Conservation (phyloP, 2,329 filamentous ascomycete species). For the Cladosporium sp. region DNA sequence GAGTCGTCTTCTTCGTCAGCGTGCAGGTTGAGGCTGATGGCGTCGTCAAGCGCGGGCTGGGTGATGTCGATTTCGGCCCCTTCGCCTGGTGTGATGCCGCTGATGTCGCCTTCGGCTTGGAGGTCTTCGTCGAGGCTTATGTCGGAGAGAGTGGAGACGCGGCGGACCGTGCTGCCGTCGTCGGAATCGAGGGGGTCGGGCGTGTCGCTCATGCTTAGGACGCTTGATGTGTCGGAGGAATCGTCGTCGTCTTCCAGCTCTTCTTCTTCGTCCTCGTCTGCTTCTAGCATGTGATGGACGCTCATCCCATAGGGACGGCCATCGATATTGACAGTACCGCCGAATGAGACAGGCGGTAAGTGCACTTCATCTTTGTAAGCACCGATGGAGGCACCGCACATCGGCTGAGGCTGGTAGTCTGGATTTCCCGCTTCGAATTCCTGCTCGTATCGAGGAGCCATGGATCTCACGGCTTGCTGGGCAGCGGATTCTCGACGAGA, state of each 20-base stretch:
- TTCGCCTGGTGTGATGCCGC: slow-evolving; percentile 68
- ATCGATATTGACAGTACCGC: slow-evolving; percentile 80
- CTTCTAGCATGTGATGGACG: slow-evolving; percentile 91
- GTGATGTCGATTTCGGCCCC: slow-evolving; percentile 78
- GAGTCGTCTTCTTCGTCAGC: slow-evolving; percentile 77
- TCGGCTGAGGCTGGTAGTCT: slow-evolving; percentile 70
- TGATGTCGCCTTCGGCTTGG: slow-evolving; percentile 58
- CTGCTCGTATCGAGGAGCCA: slow-evolving; percentile 13
- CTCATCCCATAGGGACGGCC: slow-evolving; percentile 87
- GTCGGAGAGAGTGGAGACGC: slow-evolving; percentile 11
- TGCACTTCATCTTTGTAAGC: slow-evolving; percentile 82
- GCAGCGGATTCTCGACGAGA: slow-evolving; percentile 13
- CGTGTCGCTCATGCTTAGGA: slow-evolving; percentile 45
- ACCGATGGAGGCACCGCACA: slow-evolving; percentile 87
- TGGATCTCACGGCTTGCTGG: slow-evolving; percentile 3
- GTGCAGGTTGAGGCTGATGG: slow-evolving; percentile 67
- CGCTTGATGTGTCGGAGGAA: slow-evolving; percentile 26
- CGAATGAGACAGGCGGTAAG: slow-evolving; percentile 84
- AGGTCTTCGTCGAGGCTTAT: slow-evolving; percentile 48
- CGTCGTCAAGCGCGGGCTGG: slow-evolving; percentile 75
- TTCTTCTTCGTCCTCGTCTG: slow-evolving; percentile 51
- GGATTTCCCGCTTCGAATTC: slow-evolving; percentile 54
- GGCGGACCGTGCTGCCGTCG: slow-evolving; percentile 37
- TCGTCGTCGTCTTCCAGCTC: slow-evolving; percentile 36
- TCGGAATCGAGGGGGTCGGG: slow-evolving; percentile 56